Evolutionary conservation across 2,329 filamentous ascomycete genomes (phyloP).

Genomic region (Microdochium trichocladiopsis): DNA sequence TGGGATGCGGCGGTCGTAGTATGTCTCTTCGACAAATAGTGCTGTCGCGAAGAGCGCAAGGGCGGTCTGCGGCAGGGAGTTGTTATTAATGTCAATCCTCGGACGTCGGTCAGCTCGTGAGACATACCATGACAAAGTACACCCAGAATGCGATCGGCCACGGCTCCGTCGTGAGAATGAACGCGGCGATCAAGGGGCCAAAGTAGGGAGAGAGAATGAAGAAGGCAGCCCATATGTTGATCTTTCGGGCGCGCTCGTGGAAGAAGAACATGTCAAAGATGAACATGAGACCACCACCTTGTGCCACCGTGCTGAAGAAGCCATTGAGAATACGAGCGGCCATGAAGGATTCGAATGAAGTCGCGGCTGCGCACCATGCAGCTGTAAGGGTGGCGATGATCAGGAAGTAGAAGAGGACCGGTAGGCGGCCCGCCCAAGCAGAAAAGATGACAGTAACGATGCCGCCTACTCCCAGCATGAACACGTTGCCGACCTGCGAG

Average conservation of each 20-base stretch:
- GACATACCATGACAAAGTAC: constrained; percentile 19
- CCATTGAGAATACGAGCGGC: constrained; percentile 39
- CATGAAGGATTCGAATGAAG: constrained; percentile 37
- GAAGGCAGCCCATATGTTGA: constrained; percentile 37
- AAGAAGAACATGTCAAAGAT: constrained; percentile 55
- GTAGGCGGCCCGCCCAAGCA: constrained; percentile 34
- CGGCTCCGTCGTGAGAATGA: constrained; percentile 35
- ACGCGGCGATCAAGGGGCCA: constrained; percentile 36
- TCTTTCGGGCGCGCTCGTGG: constrained; percentile 45
- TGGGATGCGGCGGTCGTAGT: constrained; percentile 36
- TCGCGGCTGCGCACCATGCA: constrained; percentile 35
- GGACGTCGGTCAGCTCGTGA: too few species aligned
- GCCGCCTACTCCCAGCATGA: constrained; percentile 38
- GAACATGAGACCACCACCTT: constrained; percentile 40
- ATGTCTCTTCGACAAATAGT: constrained; percentile 38
- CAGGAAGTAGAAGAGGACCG: constrained; percentile 34
- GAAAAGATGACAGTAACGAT: constrained; percentile 29
- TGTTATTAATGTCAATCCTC: too few species aligned
- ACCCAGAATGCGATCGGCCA: constrained; percentile 43
- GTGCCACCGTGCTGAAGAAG: constrained; percentile 37
- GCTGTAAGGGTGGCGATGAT: constrained; percentile 27
- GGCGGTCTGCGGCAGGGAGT: constrained; percentile 18
- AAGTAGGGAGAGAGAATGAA: constrained; percentile 34
- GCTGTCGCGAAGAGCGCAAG: constrained; percentile 29
- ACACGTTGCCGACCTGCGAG: constrained; percentile 42